Base-by-base conservation (phyloP, 331 rosid genomes). In the Malus hybrid region DNA sequence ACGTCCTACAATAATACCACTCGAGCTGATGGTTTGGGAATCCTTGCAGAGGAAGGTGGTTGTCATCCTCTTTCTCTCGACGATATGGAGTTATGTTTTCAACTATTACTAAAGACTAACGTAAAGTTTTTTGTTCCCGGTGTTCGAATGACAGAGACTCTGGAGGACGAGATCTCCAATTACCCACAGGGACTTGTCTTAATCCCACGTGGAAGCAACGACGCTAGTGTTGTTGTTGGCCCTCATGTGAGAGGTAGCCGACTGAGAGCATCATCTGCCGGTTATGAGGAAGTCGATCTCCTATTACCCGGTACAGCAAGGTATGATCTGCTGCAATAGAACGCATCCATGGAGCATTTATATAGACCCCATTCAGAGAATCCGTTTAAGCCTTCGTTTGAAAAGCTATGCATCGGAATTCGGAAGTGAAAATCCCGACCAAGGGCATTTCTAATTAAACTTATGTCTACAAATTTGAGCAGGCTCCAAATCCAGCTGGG, bases 281-380 rank as follows among this genome's bases (percentile, higher is more conserved):
- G 97, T 48, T 87, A 87, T 18, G 99, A 88, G 88, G 97, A 92
- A 87, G 99, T 95, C 28, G 99, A 95, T 84, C 97, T 95, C 71
- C 97, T 95, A 60, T 85, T 95, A 60, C 99, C 99, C 3, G 99
- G 97, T 78, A 95, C 99, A 55, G 99, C 99, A 83, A 90, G 99
- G 99, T 94, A 90, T 66, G 83, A 9, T 39, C 12, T 39, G 44
- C 44, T 36, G 44, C 44, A 36, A 36, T 9, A 36, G 44, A 36
- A 36, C 2, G 44, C 44, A 2, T 36, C 44, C 11, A 36, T 2
- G 44, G 33, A 66, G 52, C 39, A 15, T 28, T 29, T 33, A 3
- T 6, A 24, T 62, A n/a, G 61, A 39, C 63, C 54, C 22, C 42
- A 28, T 28, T 34, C 61, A 4, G 29, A 28, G 33, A 15, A 69